Percentiles rank a stretch among this genome's conserved stretches.
These are phyloP conservation scores for Aspergillus affinis DNA, from an alignment of 495 filamentous ascomycete species.

Conservation along the genomic window DNA sequence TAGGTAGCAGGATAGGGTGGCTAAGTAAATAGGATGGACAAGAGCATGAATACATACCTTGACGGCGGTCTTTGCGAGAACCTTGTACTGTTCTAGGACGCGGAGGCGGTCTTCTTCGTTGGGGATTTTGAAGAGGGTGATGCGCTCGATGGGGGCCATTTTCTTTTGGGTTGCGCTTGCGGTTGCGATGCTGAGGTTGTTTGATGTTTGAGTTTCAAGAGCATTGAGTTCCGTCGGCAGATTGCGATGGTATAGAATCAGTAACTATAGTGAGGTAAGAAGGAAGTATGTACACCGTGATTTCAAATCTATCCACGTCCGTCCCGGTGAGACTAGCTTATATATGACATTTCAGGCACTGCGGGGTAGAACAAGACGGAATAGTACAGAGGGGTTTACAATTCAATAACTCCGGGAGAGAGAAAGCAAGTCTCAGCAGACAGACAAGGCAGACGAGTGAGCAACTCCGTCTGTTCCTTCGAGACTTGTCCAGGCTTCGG, in stretches of 20 bases:
- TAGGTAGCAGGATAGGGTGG: not conserved
- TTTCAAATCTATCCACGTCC: too few relatives aligned
- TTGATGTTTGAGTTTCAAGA: not conserved
- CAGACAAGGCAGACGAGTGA: too few relatives aligned
- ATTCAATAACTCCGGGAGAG: too few relatives aligned
- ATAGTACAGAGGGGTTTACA: too few relatives aligned
- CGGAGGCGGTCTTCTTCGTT: slow-evolving; percentile 43
- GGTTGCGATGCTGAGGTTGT: too few relatives aligned
- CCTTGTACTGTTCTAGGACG: slow-evolving; percentile 50
- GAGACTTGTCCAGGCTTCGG: not conserved
- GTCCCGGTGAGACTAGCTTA: too few relatives aligned
- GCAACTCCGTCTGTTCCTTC: not conserved
- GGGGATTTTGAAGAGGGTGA: slow-evolving; percentile 62
- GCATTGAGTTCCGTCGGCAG: not conserved
- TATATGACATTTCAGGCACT: too few relatives aligned
- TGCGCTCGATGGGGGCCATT: slow-evolving; percentile 52
- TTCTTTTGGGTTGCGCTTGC: slow-evolving; percentile 2
- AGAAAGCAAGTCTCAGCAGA: too few relatives aligned
- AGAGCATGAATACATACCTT: slow-evolving; percentile 40
- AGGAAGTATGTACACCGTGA: too few relatives aligned
- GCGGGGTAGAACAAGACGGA: not conserved
- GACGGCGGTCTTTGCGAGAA: slow-evolving; percentile 48
- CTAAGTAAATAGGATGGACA: not conserved
- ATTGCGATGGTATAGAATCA: not conserved
- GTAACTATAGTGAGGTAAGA: not conserved